Evolutionary conservation across 768 basidiomycete genomes (phyloP).

Genomic region (Hysterangium stoloniferum): DNA sequence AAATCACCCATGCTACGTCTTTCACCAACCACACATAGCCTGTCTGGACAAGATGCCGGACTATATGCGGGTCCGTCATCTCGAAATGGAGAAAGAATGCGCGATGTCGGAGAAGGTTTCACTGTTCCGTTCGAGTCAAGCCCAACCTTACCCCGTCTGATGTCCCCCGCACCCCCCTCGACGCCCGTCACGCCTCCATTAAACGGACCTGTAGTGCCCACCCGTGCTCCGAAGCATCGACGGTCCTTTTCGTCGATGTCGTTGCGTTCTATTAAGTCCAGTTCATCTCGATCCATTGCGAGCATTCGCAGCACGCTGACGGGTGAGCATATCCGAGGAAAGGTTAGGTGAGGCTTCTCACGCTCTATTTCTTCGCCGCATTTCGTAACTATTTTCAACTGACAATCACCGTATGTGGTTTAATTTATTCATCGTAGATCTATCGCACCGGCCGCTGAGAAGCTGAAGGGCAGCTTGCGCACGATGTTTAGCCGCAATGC

Average conservation of each 20-base stretch:
- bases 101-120: neutral
- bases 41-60: neutral
- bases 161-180: neutral
- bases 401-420: too few species aligned
- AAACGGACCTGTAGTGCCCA: neutral
- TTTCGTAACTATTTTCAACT: too few species aligned
- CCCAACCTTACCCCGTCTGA: neutral
- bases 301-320: slow-evolving; percentile 1
- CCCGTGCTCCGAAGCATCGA: neutral
- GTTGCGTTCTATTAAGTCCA: slow-evolving; percentile 3
- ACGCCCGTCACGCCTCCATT: neutral
- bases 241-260: slow-evolving; percentile 7
- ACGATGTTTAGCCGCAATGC: slow-evolving; percentile 5
- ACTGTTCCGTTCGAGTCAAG: neutral
- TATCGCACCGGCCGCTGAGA: neutral
- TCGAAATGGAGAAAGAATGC: neutral
- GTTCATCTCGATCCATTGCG: slow-evolving; percentile 6
- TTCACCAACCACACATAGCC: neutral
- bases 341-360: neutral
- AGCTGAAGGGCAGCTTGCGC: slow-evolving; percentile 2
- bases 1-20: neutral
- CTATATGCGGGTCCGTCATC: neutral
- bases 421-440: neutral
- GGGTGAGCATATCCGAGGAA: neutral
- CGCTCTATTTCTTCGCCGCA: neutral